Evolutionary conservation across 169 alveolate species (phyloP), one percentile per base, ranked within the genome.

Genomic region (Plasmodium blacklocki): DNA sequence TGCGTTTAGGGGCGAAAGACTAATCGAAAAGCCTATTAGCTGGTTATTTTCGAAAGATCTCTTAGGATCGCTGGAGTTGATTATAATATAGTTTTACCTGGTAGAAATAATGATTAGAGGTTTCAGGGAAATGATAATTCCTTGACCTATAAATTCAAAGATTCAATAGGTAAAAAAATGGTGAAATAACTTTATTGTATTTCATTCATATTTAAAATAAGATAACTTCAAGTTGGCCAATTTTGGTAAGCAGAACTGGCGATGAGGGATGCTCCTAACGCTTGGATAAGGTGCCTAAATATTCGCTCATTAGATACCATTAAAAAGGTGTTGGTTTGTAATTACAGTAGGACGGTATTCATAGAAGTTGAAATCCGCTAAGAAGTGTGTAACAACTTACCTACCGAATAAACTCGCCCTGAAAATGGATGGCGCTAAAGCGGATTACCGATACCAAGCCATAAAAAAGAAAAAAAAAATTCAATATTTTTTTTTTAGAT

Each of bases 301-400:
- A 91, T 94, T 93, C 96, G 97, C 97, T 91, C 96, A 96, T 95
- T 94, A 96, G 98, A 96, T 91, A 92, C 97, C 96, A 94, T 95
- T 32, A 32, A 91, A 96, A 94, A 94, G 97, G 97, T 95, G 97
- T 94, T 94, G 97, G 93, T 94, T 89, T 95, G 93, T 95, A 85
- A 86, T 88, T 94, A 95, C 98, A 94, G 97, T 96, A 96, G 98
- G 97, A 95, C 97, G 97, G 98, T 96, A 95, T 96, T 94, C 98
- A 95, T 94, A 94, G 97, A 96, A 94, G 97, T 95, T 94, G 97
- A 94, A 92, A 96, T 93, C 97, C 98, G 97, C 97, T 93, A 95
- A 95, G 98, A 96, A 96, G 97, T 94, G 98, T 94, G 98, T 95
- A 94, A 88, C 96, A 95, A 94, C 97, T 95, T 96, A 95, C 98